Base-by-base conservation (phyloP, 75 land plant genomes). In the Pinus albicaulis region DNA sequence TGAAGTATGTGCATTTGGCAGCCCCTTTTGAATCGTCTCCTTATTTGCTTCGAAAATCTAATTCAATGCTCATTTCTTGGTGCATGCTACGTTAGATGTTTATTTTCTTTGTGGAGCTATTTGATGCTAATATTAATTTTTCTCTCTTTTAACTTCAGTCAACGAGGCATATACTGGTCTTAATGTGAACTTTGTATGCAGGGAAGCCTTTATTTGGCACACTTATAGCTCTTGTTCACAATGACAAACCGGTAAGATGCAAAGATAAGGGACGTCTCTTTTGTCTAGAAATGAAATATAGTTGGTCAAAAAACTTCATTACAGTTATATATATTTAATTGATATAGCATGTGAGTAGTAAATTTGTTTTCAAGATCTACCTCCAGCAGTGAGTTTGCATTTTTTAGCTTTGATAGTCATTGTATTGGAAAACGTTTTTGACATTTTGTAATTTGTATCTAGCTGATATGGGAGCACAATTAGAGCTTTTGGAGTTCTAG, bases 171-270 rank as follows among this genome's bases (percentile, higher is more conserved):
- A n/a, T 36, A 0, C 41, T 17, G 20, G 25, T 41, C 41, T 36
- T 68, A 38, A 36, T 20, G 3, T 41, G 38, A 19, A 68, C 23
- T 24, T 53, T 79, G 55, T 56, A 34, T 91, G 76, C 91, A 98
- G 99, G 99, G 41, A 98, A 98, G 74, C 99, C 99, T 22, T 80
- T 98, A 56, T 95, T 98, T 91, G 99, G 99, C n/a, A 95, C 98
- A 58, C 98, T 98, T 69, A 90, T 98, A 86, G 89, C 98, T 17
- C 80, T 98, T 23, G 72, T 98, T 20, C 77, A 92, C 76, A 91
- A 83, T 74, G 99, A 93, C 64, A 84, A 81, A 76, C 99, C 98
- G 84, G 99, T 98, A 86, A 73, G 93, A 26, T 73, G 53, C 53
- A 48, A 48, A 48, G 53, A 48, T 48, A 48, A 48, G 12, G 11